These are phyloP conservation scores for Canna indica DNA, from an alignment of 176 grass and related monocot genomes.

Conservation along the genomic window DNA sequence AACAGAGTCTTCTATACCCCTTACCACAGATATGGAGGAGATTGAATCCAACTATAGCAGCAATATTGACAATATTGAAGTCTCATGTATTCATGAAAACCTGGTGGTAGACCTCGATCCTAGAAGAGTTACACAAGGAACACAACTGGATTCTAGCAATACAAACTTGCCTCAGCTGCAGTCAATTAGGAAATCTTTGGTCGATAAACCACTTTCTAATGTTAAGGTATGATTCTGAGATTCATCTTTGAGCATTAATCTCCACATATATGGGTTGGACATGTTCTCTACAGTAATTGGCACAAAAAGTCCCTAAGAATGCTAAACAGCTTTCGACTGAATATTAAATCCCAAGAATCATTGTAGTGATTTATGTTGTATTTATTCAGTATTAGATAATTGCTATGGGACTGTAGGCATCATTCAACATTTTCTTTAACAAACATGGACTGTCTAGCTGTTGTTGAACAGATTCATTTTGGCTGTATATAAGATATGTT, in stretches of 20 bases:
- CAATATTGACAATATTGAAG: conserved; percentile 7
- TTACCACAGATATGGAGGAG: neutral
- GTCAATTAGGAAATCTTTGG: conserved; percentile 2
- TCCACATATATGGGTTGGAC: neutral
- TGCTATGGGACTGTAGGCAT: neutral
- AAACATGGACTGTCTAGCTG: neutral
- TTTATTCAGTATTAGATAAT: neutral
- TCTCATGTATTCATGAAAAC: neutral
- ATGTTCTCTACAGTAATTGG: neutral
- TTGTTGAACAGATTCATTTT: neutral
- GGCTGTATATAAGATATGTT: neutral
- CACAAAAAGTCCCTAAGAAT: neutral
- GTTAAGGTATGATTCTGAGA: neutral
- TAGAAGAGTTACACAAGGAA: conserved; percentile 1
- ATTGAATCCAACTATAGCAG: conserved; percentile 1
- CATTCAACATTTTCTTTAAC: neutral
- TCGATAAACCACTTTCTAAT: conserved; percentile 2
- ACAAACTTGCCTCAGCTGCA: neutral
- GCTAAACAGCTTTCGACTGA: neutral
- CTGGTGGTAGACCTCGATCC: neutral
- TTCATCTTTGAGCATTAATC: neutral
- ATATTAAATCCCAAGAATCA: neutral
- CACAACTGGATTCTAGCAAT: neutral
- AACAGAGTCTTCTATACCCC: neutral
- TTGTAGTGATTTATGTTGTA: neutral